Conservation (phyloP, 129 eudicot species). For the Flaveria robusta region DNA sequence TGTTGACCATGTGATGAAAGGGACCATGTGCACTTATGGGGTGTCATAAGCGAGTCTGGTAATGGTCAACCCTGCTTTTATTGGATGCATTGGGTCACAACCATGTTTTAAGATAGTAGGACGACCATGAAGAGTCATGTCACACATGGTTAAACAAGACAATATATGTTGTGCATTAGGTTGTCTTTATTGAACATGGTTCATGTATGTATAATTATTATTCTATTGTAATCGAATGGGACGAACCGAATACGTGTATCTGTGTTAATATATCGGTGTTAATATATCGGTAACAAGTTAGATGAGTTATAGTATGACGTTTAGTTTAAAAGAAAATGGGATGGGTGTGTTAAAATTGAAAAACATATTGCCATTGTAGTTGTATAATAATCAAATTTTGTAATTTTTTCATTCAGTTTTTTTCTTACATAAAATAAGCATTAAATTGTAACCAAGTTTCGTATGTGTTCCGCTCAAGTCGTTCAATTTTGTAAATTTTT, state of each 20-base stretch:
- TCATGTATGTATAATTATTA: neutral
- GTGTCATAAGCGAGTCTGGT: neutral
- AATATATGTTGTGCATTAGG: neutral
- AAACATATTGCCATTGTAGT: neutral
- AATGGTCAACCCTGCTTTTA: constrained; percentile 19
- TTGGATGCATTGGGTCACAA: constrained; percentile 3
- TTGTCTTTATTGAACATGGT: constrained; percentile 10
- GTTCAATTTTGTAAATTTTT: no score
- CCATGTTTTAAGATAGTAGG: neutral
- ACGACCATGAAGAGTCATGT: constrained; percentile 17
- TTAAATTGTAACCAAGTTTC: no score
- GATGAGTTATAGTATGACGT: neutral
- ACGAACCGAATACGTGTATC: neutral
- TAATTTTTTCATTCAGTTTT: no score
- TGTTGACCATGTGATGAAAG: constrained; percentile 4
- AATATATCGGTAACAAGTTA: neutral
- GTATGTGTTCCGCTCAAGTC: no score
- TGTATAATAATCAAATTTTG: no score
- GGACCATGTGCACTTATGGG: constrained; percentile 6
- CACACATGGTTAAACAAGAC: constrained; percentile 2
- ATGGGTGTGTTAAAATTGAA: no score
- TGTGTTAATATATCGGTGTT: no score
- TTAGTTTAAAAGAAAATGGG: neutral
- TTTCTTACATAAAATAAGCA: no score
- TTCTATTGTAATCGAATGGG: neutral